Evolutionary conservation across 768 basidiomycete genomes (phyloP), one percentile per base, ranked within the genome.

Genomic region (Leccinum sublutescens): DNA sequence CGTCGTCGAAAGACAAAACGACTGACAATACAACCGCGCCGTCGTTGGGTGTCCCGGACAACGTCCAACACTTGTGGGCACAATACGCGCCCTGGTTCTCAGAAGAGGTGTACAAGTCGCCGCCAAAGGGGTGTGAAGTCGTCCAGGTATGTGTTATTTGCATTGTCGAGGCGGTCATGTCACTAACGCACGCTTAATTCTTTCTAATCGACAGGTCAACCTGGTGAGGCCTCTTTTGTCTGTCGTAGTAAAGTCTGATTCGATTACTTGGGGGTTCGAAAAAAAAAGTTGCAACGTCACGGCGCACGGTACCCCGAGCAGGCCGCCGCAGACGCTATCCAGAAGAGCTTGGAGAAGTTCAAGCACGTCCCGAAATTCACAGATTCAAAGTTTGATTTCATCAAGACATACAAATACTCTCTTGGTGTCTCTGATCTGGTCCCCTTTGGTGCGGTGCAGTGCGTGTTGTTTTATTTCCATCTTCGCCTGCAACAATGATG

Each of bases 291-390:
- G 3, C 87, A 91, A 71, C 78, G 91, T 3, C 90, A 94, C 65
- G 90, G 89, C 3, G 86, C 89, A 0, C 83, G 91, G 29, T 91
- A 78, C 65, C 91, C 91, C 0, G 88, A 86, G 0, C 66, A 72
- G 2, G 75, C 77, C 2, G 76, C 80, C 10, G 70, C 73, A 1
- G 60, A 64, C 8, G 59, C 64, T 23, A 87, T 87, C 9, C 55
- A 68, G 14, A 64, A 69, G 8, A 81, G 85, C 0, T 64, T 94
- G 11, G 59, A 68, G 7, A 87, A 85, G 64, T 74, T 93, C 0
- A 70, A 84, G 60, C 65, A 74, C 0, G 85, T 78, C 8, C 67
- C 71, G 0, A 61, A 69, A 3, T 84, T 78, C 67, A 70, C 68
- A 0, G 80, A 85, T 54, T 66, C 76, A 0, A 64, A 68, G 1